phyloP scores from a whole-genome alignment of 1,284 basidiomycete species.

The Pseudozyma sp. region DNA sequence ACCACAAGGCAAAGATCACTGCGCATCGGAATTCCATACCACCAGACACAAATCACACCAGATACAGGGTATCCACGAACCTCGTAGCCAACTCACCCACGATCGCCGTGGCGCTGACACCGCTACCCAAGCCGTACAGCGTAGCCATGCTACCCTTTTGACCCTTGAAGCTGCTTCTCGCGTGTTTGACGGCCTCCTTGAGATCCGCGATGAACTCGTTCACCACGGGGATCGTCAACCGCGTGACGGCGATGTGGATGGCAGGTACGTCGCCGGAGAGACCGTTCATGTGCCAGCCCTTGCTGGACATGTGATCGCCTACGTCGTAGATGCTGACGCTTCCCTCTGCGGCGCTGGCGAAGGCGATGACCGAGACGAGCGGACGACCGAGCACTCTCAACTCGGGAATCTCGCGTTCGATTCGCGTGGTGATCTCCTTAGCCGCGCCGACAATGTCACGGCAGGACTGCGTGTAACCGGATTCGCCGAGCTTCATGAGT shows the following conservation, averaged over 20 bases:
- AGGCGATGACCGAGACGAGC: slow-evolving; percentile 89
- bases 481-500: slow-evolving; percentile 88
- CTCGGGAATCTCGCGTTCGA: slow-evolving; percentile 77
- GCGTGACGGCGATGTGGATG: slow-evolving; percentile 92
- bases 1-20: too few relatives aligned
- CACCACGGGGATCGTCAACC: slow-evolving; percentile 80
- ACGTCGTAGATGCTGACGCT: slow-evolving; percentile 80
- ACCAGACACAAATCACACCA: slow-evolving; percentile 1
- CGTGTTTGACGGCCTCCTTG: slow-evolving; percentile 75
- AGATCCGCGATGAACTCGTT: slow-evolving; percentile 84
- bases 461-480: slow-evolving; percentile 93
- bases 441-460: slow-evolving; percentile 82
- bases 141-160: slow-evolving; percentile 62
- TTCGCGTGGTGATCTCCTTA: slow-evolving; percentile 76
- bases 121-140: slow-evolving; percentile 80
- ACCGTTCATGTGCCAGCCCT: slow-evolving; percentile 85
- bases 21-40: too few relatives aligned
- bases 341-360: slow-evolving; percentile 74
- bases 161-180: slow-evolving; percentile 14
- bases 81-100: slow-evolving; percentile 82
- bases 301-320: slow-evolving; percentile 86
- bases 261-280: slow-evolving; percentile 79
- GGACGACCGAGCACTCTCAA: slow-evolving; percentile 89
- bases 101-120: slow-evolving; percentile 86
- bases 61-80: slow-evolving; percentile 66